Evolutionary conservation across 805 yeast species (phyloP), one percentile per base, ranked within the genome.

Genomic region (Kodamaea jinghongensis): DNA sequence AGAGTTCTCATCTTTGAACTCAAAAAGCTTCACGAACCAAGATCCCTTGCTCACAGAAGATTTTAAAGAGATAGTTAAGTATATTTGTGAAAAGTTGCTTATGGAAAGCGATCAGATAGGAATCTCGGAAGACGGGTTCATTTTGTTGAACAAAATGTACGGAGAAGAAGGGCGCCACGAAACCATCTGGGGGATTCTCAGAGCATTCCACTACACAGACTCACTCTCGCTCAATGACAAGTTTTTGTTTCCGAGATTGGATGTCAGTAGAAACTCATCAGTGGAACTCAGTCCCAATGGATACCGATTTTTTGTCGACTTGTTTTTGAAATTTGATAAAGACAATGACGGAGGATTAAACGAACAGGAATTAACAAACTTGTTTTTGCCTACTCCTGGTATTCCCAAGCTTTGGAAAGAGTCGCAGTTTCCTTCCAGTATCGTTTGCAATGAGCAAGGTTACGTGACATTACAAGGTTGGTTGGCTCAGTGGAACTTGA

Each of bases 401-500:
- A 71, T 89, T 1, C 99, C 99, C 0, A 72, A 71, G 41, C 67
- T 85, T 6, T 93, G 99, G 99, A 71, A 73, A 27, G 89, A 86
- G 10, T 75, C 86, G 0, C 81, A 81, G 48, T 93, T 93, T 55
- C 99, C 99, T 0, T 69, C 75, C 17, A 79, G 95, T 1, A 86
- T 95, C 8, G 96, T 91, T 1, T 78, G 95, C 38, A 90, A 89
- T 56, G 96, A 89, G 48, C 82, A 81, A 46, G 97, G 96, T 0
- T 76, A 80, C 56, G 89, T 93, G 3, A 88, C 98, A 0, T 62
- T 93, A 17, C 99, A 95, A 64, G 99, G 99, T 2, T 93, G 99
- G 99, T 65, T 93, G 28, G 99, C 99, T 0, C 98, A 91, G 54
- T 93, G 99, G 99, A 83, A 91, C 51, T 85, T 93, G 86, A 88